phyloP scores from a whole-genome alignment of 2,329 filamentous ascomycete species.

The Alternaria gaisen region DNA sequence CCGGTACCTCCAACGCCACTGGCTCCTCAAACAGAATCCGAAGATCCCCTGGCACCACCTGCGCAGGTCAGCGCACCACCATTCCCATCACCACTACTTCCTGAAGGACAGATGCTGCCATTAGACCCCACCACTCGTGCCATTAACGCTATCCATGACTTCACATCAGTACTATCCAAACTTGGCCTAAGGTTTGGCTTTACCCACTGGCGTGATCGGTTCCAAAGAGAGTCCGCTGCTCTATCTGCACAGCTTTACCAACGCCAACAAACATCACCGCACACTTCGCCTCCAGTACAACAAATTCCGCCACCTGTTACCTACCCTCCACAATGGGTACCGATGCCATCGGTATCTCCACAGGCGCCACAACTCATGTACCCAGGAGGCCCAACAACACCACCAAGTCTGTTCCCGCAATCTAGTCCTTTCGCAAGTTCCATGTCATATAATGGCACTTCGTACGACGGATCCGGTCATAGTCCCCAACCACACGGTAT shows the following conservation, averaged over 20 bases:
- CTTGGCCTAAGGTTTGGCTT: conserved; percentile 60
- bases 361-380: conserved; percentile 38
- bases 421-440: conserved; percentile 40
- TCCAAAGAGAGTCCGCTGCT: conserved; percentile 55
- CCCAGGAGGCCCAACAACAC: conserved; percentile 39
- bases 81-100: conserved; percentile 42
- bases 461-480: conserved; percentile 26
- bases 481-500: conserved; percentile 28
- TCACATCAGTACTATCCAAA: conserved; percentile 55
- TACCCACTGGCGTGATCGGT: conserved; percentile 60
- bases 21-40: conserved; percentile 34
- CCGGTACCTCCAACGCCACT: conserved; percentile 52
- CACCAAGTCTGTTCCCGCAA: conserved; percentile 40
- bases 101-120: conserved; percentile 37
- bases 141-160: conserved; percentile 58
- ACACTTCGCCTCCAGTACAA: conserved; percentile 33
- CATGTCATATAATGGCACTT: conserved; percentile 38
- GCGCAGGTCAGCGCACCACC: conserved; percentile 38
- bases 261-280: conserved; percentile 40
- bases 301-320: conserved; percentile 19
- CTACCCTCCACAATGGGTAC: conserved; percentile 40
- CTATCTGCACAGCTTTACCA: conserved; percentile 55
- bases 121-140: conserved; percentile 51
- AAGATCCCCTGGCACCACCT: conserved; percentile 51
- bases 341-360: conserved; percentile 34